These are phyloP conservation scores for Phialophora expanda DNA, from an alignment of 2,329 filamentous ascomycete genomes.

Conservation along the genomic window DNA sequence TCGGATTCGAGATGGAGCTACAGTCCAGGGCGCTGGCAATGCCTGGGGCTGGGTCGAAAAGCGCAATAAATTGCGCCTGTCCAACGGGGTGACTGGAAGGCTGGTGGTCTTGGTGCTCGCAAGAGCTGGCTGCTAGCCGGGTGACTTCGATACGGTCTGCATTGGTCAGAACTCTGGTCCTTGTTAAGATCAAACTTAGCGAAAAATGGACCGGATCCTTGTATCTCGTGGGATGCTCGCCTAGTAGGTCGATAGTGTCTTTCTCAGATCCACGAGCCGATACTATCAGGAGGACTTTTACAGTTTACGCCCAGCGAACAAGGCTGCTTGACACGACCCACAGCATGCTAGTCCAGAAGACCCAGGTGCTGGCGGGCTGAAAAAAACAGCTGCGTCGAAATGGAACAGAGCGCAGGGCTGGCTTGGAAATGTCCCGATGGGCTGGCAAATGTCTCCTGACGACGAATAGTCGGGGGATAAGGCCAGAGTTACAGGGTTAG, in stretches of 20 bases:
- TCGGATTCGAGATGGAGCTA: slow-evolving; percentile 6
- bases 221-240: slow-evolving; percentile 17
- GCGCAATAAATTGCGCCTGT: slow-evolving; percentile 2
- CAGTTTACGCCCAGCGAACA: not conserved
- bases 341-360: not conserved
- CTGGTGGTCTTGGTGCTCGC: slow-evolving; percentile 1
- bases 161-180: not conserved
- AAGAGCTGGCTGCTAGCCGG: slow-evolving; percentile 13
- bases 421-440: slow-evolving; percentile 4
- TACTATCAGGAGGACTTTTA: not conserved
- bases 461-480: not conserved
- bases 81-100: slow-evolving; percentile 4
- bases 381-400: slow-evolving; percentile 7
- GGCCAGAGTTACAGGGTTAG: not conserved
- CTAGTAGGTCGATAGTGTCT: not conserved
- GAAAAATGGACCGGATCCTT: not conserved
- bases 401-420: slow-evolving; percentile 1
- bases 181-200: slow-evolving; percentile 1
- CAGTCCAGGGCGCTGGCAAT: not conserved
- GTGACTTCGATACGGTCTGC: not conserved
- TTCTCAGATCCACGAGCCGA: slow-evolving; percentile 5
- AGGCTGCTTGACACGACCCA: not conserved
- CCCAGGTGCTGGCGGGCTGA: slow-evolving; percentile 8
- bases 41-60: slow-evolving; percentile 5
- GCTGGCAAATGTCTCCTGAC: slow-evolving; percentile 2